Base-by-base conservation (phyloP, 1,139 yeast species). In the Yamadazyma songkhlaensis region DNA sequence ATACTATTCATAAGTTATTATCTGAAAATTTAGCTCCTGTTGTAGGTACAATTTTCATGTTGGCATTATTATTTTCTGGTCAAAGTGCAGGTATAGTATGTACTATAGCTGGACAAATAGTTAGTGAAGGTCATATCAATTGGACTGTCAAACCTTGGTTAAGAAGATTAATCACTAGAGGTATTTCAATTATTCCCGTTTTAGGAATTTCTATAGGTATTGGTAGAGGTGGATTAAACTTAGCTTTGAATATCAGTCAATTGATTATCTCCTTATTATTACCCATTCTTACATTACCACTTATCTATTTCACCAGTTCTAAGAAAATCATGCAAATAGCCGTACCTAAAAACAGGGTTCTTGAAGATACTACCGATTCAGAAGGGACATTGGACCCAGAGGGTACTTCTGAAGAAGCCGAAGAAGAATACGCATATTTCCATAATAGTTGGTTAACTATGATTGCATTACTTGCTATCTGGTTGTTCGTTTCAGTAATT, bases 11-110 rank as follows among this genome's bases (percentile, higher is more conserved):
- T 56, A 64, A 69, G 27, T 65, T 85, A 51, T 64, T 86, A 26
- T 67, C 77, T 1, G 51, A 56, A 28, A 72, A 75, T 35, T 64
- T 86, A 26, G 78, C 88, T 0, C 87, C 87, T 3, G 81, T 75
- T 2, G 90, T 84, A 1, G 95, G 94, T 23, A 80, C 87, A 0
- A 64, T 85, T 0, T 85, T 86, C 60, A 84, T 84, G 77, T 61
- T 84, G 32, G 92, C 95, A 0, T 64, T 86, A 47, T 62, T 86
- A 25, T 74, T 81, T 48, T 79, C 87, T 42, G 95, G 95, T 8
- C 86, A 84, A 51, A 80, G 87, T 48, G 92, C 92, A 1, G 92
- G 92, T 22, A 80, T 84, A 14, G 88, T 84, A 2, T 84, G 92
- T 57, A 84, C 94, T 1, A 73, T 84, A 72, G 81, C 90, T 1